These are phyloP conservation scores for Apiospora hydei DNA, from an alignment of 2,329 filamentous ascomycete species.

Conservation along the genomic window DNA sequence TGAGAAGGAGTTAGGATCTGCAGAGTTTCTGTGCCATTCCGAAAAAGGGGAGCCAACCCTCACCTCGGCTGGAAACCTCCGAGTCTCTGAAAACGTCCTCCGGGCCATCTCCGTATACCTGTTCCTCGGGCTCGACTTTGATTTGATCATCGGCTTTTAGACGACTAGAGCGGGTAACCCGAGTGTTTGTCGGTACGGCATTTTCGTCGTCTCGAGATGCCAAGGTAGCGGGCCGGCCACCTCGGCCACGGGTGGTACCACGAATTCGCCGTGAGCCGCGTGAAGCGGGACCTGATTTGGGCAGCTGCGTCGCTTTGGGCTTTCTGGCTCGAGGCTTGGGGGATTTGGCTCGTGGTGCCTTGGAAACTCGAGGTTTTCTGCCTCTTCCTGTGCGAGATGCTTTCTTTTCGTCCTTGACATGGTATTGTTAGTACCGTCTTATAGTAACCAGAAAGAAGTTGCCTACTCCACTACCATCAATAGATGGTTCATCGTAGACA, in stretches of 20 bases:
- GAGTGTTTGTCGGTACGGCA: not conserved
- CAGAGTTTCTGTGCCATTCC: conserved; percentile 28
- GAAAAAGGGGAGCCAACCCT: conserved; percentile 37
- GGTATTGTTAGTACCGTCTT: conserved; percentile 32
- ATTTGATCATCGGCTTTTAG: not conserved
- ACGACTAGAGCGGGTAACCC: conserved; percentile 8
- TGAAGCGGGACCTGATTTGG: not conserved
- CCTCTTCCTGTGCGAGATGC: conserved; percentile 17
- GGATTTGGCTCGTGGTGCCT: conserved; percentile 30
- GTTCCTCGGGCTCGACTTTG: not conserved
- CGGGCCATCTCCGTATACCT: not conserved
- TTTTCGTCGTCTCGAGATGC: not conserved
- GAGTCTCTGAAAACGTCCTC: conserved; percentile 30
- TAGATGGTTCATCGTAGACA: conserved; percentile 67
- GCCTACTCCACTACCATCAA: conserved; percentile 58
- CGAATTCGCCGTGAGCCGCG: conserved; percentile 7
- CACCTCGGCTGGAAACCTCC: conserved; percentile 30
- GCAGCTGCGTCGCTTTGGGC: not conserved
- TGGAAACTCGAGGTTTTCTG: not conserved
- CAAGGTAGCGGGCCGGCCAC: not conserved
- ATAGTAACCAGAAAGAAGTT: not conserved
- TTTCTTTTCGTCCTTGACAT: conserved; percentile 43
- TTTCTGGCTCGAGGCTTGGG: conserved; percentile 24
- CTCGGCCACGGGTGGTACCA: conserved; percentile 4
- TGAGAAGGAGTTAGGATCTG: conserved; percentile 32